Evolutionary conservation across 2,329 filamentous ascomycete genomes (phyloP).

Genomic region (Neobulgaria alba): DNA sequence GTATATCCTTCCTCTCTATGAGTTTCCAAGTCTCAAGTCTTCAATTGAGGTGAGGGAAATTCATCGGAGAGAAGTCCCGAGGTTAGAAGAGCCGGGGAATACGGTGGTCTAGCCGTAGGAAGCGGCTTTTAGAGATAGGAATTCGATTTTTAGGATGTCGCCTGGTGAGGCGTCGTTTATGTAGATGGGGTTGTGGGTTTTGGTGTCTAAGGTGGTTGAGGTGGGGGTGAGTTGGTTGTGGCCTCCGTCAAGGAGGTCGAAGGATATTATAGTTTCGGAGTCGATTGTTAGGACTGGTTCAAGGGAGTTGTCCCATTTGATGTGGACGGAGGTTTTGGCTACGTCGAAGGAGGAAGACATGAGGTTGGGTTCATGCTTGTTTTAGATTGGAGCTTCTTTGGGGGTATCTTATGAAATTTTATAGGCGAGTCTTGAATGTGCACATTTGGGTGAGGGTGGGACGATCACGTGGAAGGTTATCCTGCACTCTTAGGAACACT

Average conservation of each 20-base stretch:
- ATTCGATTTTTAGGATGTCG: constrained; percentile 42
- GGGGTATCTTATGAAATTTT: too few species aligned
- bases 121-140: constrained; percentile 37
- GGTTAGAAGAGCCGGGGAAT: constrained; percentile 36
- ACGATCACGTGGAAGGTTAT: too few species aligned
- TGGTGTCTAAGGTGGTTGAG: constrained; percentile 34
- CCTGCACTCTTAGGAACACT: too few species aligned
- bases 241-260: constrained; percentile 42
- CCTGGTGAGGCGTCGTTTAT: constrained; percentile 41
- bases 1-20: constrained; percentile 30
- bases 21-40: constrained; percentile 40
- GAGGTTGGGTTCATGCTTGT: too few species aligned
- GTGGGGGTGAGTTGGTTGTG: constrained; percentile 40
- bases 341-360: constrained; percentile 15
- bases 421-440: too few species aligned
- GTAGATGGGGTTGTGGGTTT: constrained; percentile 39
- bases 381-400: too few species aligned
- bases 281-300: constrained; percentile 37
- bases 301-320: constrained; percentile 41
- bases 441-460: too few species aligned
- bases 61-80: constrained; percentile 44
- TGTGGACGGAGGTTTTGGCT: constrained; percentile 28
- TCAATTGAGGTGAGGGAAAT: constrained; percentile 35
- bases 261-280: constrained; percentile 39
- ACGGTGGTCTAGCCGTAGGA: constrained; percentile 46